Percentiles rank a stretch among this genome's conserved stretches.
phyloP scores from a whole-genome alignment of 2,329 filamentous ascomycete species.

The Arthrobotrys conoides region DNA sequence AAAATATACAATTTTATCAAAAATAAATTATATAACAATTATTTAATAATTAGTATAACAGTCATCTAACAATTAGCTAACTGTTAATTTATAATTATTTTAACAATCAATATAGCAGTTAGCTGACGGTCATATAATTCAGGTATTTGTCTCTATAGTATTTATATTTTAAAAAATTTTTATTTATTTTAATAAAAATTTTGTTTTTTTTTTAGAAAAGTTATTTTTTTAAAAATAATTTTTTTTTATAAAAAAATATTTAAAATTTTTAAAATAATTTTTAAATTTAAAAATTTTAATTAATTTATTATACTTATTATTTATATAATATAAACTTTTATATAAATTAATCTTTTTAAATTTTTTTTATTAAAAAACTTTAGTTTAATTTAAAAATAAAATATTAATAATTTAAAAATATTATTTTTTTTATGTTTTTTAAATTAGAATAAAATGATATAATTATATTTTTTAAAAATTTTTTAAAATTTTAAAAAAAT shows the following conservation, averaged over 20 bases:
- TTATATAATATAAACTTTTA: too few species aligned
- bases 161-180: background rate
- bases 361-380: too few species aligned
- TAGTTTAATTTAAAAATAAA: conserved; percentile 26
- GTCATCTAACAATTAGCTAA: too few species aligned
- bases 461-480: background rate
- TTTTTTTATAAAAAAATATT: background rate
- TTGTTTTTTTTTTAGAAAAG: background rate
- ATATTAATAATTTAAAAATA: background rate
- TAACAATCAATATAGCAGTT: too few species aligned
- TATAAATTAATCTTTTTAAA: too few species aligned
- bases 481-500: background rate
- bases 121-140: too few species aligned
- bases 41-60: too few species aligned
- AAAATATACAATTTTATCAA: too few species aligned
- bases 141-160: too few species aligned
- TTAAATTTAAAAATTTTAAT: background rate
- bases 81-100: too few species aligned
- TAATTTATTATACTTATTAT: too few species aligned
- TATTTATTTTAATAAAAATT: background rate
- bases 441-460: background rate
- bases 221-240: background rate
- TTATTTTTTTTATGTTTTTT: conserved; percentile 7
- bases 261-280: background rate
- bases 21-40: too few species aligned